Evolutionary conservation across 441 rosid genomes (phyloP).

Genomic region (Corymbia calophylla): DNA sequence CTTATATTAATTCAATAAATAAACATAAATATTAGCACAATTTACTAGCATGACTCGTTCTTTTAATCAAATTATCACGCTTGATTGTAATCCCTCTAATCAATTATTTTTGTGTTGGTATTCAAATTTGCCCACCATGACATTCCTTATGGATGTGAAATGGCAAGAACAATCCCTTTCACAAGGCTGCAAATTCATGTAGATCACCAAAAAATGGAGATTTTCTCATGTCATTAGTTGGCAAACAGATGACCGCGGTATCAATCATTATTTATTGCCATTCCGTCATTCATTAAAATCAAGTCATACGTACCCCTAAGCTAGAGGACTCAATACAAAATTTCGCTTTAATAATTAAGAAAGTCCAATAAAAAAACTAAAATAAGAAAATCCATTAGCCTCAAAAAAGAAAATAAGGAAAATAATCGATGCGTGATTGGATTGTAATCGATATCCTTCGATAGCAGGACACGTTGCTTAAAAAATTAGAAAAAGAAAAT

Average conservation of each 20-base stretch:
- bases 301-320: fast-evolving
- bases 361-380: too few species aligned
- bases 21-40: too few species aligned
- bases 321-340: neutral
- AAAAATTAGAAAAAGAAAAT: neutral
- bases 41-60: too few species aligned
- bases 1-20: too few species aligned
- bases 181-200: neutral
- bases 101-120: too few species aligned
- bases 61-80: too few species aligned
- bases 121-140: neutral
- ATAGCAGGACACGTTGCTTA: neutral
- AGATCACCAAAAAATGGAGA: neutral
- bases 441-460: neutral
- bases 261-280: neutral
- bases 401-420: neutral
- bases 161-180: fast-evolving
- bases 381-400: neutral
- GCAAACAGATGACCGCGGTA: neutral
- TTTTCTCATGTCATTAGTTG: neutral
- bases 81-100: too few species aligned
- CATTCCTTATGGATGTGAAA: fast-evolving
- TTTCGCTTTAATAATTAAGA: neutral
- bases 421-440: neutral
- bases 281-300: too few species aligned